These are phyloP conservation scores for Schizosaccharomyces japonicus DNA, from an alignment of 805 yeast species.

Conservation along the genomic window DNA sequence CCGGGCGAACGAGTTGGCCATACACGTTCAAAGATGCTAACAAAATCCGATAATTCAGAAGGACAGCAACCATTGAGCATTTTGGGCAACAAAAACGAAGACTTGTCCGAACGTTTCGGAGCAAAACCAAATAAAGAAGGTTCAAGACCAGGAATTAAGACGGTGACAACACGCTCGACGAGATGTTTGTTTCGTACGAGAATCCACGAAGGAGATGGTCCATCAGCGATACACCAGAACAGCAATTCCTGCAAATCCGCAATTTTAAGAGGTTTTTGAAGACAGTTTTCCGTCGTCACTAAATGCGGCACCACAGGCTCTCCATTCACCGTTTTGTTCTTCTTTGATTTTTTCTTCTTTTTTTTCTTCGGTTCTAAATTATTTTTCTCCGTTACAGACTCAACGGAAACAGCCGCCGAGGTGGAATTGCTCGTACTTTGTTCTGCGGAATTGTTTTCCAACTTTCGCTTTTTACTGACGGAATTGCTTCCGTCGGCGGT, in stretches of 20 bases:
- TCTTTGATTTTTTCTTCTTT: constrained; percentile 11
- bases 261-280: constrained; percentile 8
- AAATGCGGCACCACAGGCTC: neutral
- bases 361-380: constrained; percentile 11
- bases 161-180: constrained; percentile 30
- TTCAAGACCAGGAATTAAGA: constrained; percentile 44
- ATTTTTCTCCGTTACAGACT: too few species aligned
- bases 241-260: constrained; percentile 26
- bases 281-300: neutral
- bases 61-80: constrained; percentile 7
- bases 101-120: constrained; percentile 8
- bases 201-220: constrained; percentile 26
- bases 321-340: constrained; percentile 12
- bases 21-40: constrained; percentile 20
- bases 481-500: too few species aligned
- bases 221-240: constrained; percentile 21
- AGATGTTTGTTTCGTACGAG: constrained; percentile 20
- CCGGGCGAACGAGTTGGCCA: constrained; percentile 46
- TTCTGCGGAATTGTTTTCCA: too few species aligned
- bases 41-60: constrained; percentile 17
- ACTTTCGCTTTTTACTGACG: too few species aligned
- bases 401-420: too few species aligned
- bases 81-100: neutral
- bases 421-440: too few species aligned
- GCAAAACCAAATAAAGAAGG: constrained; percentile 21